Evolutionary conservation across 495 filamentous ascomycete species (phyloP), one percentile per base, ranked within the genome.

Genomic region (Aspergillus cristatus): DNA sequence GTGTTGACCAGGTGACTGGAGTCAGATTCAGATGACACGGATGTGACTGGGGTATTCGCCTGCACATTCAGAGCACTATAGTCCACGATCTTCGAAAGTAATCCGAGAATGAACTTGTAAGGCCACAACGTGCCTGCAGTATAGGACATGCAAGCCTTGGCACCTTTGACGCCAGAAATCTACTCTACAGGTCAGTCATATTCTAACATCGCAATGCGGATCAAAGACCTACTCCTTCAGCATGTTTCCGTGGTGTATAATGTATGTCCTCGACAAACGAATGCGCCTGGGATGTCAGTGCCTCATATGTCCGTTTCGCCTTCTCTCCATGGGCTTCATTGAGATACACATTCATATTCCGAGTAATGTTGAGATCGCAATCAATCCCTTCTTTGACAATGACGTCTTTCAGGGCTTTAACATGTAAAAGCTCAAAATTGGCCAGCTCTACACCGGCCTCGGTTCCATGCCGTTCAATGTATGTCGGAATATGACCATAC

Each of bases 101-200:
- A 51, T 1, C 78, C 73, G n/a, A 74, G 49, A 2, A 70, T 61
- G 40, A 89, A 74, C 35, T 72, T 72, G 52, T 87, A 87, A 3
- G 78, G 70, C 50, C 72, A 78, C 8, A 87, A 30, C 37, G 75
- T 79, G 0, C 78, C 82, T 1, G 81, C 75, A 0, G 61, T 51
- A 30, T 54, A 63, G 11, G 53, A 59, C 24, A 59, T 43, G 32
- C 59, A 60, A 4, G 51, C 57, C 32, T 57, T 54, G 0, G 58
- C 58, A 14, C 51, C 46, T 41, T 53, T 55, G 26, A 65, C 54
- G 2, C 57, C 53, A 3, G 58, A 57, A 3, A 47, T 43, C 59
- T 63, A 1, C 34, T 2, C 10, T 18, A 3, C 12, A 22, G 15
- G 15, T 35, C 7, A 8, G 12, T 24, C 34, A 36, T 6, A 26